Percentiles rank a stretch among this genome's conserved stretches.
Evolutionary conservation across 2,329 filamentous ascomycete species (phyloP).

Genomic region (Aspergillus calidoustus): DNA sequence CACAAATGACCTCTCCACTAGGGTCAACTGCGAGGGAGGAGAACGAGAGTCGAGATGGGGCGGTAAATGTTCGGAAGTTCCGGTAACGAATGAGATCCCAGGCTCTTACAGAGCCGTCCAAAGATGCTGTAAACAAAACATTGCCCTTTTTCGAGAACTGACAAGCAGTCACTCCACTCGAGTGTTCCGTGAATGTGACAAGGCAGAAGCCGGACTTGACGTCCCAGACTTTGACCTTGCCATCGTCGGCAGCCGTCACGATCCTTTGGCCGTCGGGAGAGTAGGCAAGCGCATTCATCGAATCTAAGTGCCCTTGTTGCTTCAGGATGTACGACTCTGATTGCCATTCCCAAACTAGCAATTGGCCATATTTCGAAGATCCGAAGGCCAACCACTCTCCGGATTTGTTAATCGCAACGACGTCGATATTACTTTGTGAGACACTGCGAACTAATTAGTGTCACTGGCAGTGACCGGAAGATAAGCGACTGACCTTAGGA

Average conservation of each 20-base stretch:
- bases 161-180: constrained; percentile 87
- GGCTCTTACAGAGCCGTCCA: constrained; percentile 91
- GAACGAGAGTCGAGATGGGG: constrained; percentile 87
- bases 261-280: constrained; percentile 92
- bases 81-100: constrained; percentile 97
- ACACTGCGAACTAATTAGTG: constrained; percentile 65
- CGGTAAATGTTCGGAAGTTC: constrained; percentile 97
- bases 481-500: constrained; percentile 56
- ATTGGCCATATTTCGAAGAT: constrained; percentile 89
- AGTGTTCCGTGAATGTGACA: constrained; percentile 97
- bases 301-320: constrained; percentile 96
- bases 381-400: constrained; percentile 98
- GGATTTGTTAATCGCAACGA: constrained; percentile 88
- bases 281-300: constrained; percentile 91
- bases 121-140: constrained; percentile 90
- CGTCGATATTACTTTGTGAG: constrained; percentile 95
- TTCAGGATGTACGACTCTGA: constrained; percentile 99
- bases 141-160: constrained; percentile 95
- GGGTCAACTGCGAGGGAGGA: constrained; percentile 95
- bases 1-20: constrained; percentile 93
- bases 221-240: constrained; percentile 99
- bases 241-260: constrained; percentile 92
- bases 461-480: background rate
- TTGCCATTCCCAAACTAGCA: constrained; percentile 99
- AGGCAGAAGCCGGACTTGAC: constrained; percentile 95